Evolutionary conservation across 2,329 filamentous ascomycete species (phyloP), one percentile per base, ranked within the genome.

Genomic region (Passalora sequoiae): DNA sequence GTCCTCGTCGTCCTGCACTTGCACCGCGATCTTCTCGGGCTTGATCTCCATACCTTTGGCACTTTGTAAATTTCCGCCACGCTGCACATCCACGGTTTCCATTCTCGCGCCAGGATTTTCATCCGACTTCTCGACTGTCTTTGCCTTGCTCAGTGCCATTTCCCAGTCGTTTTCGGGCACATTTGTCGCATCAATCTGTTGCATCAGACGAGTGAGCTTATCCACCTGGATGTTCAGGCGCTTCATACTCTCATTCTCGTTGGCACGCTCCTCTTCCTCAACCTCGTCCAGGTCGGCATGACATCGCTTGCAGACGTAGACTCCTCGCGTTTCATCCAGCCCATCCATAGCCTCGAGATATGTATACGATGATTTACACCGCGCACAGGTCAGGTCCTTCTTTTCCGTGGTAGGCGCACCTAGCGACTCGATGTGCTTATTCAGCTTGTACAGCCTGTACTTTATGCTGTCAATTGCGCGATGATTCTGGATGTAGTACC

Each of bases 401-500:
- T 88, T 85, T 66, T 97, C 91, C 43, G 66, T 65, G 7, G 83
- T 84, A 0, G 87, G 83, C 13, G 86, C 81, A 12, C 86, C 86
- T 45, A 87, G 83, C 12, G 83, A 82, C 67, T 96, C 89, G 46
- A 97, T 88, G 42, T 84, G 81, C 63, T 91, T 89, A 55, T 89
- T 89, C 56, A 97, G 80, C 44, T 83, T 84, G 62, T 91, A 89
- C 39, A 95, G 81, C 50, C 87, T 84, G 77, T 86, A 98, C 66
- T 98, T 98, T 69, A 95, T 94, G 37, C 87, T 88, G 68, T 98
- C 92, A 60, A 98, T 88, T 25, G 91, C 88, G 45, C 87, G 85
- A 47, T 92, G 87, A 60, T 94, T 94, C 64, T 96, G 89, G 63
- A 98, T 91, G 68, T 87, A 98, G 71, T 94, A 98, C 75, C 95